phyloP scores from a whole-genome alignment of 1,139 yeast species.

The Pichiaceae sp. region DNA sequence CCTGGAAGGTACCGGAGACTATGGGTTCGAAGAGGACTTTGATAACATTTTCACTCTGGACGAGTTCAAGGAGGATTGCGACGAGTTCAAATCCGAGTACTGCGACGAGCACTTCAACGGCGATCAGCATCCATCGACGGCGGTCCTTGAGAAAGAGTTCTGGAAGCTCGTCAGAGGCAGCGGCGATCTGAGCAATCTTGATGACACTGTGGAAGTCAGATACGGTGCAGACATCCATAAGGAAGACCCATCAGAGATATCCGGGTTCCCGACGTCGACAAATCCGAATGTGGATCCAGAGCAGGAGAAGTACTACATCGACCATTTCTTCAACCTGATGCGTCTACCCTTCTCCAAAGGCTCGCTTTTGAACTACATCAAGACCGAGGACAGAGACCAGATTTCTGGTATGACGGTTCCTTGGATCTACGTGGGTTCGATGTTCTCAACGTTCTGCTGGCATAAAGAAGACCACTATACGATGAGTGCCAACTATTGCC shows the following conservation, averaged over 20 bases:
- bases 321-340: conserved; percentile 60
- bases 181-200: conserved; percentile 16
- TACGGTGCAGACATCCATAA: conserved; percentile 80
- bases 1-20: conserved; percentile 78
- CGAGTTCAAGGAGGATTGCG: conserved; percentile 55
- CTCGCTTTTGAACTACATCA: conserved; percentile 50
- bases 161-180: conserved; percentile 38
- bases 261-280: conserved; percentile 50
- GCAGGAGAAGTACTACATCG: conserved; percentile 1
- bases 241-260: conserved; percentile 47
- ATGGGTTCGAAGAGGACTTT: conserved; percentile 73
- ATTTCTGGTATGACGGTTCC: conserved; percentile 82
- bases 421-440: conserved; percentile 71
- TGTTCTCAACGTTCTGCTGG: conserved; percentile 77
- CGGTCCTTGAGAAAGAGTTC: conserved; percentile 45
- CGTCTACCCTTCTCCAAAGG: conserved; percentile 60
- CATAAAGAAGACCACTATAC: conserved; percentile 81
- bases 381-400: conserved; percentile 31
- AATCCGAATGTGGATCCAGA: conserved; percentile 8
- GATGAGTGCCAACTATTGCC: conserved; percentile 70
- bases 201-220: conserved; percentile 45
- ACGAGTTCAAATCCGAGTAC: conserved; percentile 35
- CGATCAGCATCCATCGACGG: conserved; percentile 29
- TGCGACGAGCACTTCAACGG: conserved; percentile 24
- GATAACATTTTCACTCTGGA: conserved; percentile 41